Base-by-base conservation (phyloP, 371 early-diverging fungal species). In the Fennellomyces sp. region DNA sequence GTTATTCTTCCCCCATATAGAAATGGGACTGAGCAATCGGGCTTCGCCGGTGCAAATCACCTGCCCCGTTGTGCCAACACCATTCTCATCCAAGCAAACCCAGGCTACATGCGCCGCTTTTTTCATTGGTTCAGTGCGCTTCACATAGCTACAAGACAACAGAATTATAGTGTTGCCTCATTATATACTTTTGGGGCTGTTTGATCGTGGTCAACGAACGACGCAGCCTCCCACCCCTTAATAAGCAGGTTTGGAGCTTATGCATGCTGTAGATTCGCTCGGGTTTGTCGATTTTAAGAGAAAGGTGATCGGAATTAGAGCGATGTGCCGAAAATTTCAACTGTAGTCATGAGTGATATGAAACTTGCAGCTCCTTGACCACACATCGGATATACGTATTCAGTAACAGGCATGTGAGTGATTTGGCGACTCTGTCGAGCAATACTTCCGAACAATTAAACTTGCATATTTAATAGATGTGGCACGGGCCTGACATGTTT, bases 11-110 rank as follows among this genome's bases (percentile, higher is more conserved):
- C 45, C n/a, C 45, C 23, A 21, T 17, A 45, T 45, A 21, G 45
- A 25, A 45, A 45, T n/a, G 13, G 11, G 23, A 45, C 45, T 45
- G 17, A 45, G 45, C 45, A 21, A n/a, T 45, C 45, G 45, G 45
- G 45, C 45, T 45, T 45, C 45, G 45, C 45, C 45, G 45, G 41
- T 45, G 45, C 21, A 7, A 17, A 45, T 45, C 45, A 45, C 23
- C 45, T 45, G 45, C 23, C 45, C 45, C 23, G 45, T 45, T n/a
- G 45, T 45, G 45, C 45, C 45, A 45, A 23, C n/a, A 5, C n/a
- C 15, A 39, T 39, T 39, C 45, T 45, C 23, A 45, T 45, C 6
- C 41, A 15, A 41, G 41, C 6, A 19, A 33, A 6, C 8, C 35
- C 35, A 13, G 35, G 13, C 13, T 33, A 33, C 8, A 13, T 33